phyloP scores from a whole-genome alignment of 75 land plant genomes.

The Azolla pinnata region DNA sequence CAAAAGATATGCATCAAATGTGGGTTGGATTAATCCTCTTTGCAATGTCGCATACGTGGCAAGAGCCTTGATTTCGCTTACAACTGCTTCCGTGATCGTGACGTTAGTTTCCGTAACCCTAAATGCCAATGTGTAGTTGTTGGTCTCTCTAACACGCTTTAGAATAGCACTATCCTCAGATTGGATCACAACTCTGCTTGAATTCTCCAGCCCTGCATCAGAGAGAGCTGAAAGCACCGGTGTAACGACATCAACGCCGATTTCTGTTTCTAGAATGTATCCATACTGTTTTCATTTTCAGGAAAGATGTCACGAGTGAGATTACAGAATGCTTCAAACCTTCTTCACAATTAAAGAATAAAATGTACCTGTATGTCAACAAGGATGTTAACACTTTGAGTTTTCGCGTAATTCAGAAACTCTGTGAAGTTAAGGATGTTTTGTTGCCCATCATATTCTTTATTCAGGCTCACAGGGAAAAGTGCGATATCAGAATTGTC shows the following conservation, averaged over 20 bases:
- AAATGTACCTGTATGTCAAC: background rate
- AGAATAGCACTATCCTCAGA: constrained; percentile 68
- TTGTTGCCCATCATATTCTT: background rate
- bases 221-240: constrained; percentile 27
- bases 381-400: constrained; percentile 1
- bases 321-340: background rate
- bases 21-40: constrained; percentile 25
- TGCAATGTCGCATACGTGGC: constrained; percentile 34
- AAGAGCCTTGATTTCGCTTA: constrained; percentile 34
- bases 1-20: constrained; percentile 15
- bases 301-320: background rate
- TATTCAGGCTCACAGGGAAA: background rate
- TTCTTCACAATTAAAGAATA: background rate
- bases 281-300: constrained; percentile 33
- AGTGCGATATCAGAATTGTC: background rate
- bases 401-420: background rate
- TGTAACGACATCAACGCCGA: constrained; percentile 35
- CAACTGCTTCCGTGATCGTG: constrained; percentile 15
- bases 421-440: background rate
- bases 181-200: constrained; percentile 42
- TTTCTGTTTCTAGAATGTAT: constrained; percentile 43
- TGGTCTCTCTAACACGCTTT: constrained; percentile 21
- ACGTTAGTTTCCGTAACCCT: constrained; percentile 13
- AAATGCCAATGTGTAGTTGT: constrained; percentile 29
- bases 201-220: constrained; percentile 42